Evolutionary conservation across 2,329 filamentous ascomycete genomes (phyloP).

Genomic region (Trichoderma gracile): DNA sequence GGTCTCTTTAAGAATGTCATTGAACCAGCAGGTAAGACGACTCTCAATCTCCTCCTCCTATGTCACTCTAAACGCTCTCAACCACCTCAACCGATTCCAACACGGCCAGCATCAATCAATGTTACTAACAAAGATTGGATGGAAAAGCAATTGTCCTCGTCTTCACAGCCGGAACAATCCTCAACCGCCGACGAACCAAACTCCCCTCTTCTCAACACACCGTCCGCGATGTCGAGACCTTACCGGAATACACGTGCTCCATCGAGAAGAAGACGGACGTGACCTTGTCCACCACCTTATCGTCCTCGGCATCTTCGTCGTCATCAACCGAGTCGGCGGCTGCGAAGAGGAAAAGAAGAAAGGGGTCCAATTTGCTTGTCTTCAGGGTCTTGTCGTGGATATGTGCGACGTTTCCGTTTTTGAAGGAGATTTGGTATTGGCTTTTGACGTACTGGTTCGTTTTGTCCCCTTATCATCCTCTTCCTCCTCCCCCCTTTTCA

Average conservation of each 20-base stretch:
- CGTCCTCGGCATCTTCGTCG: too few species aligned
- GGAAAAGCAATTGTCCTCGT: constrained; percentile 2
- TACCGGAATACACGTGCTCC: neutral
- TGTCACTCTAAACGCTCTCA: too few species aligned
- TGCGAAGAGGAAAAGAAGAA: too few species aligned
- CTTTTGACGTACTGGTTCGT: constrained; percentile 15
- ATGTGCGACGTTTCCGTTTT: constrained; percentile 12
- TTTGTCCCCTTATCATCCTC: neutral
- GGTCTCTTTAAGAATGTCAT: constrained; percentile 12
- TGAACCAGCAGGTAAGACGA: constrained; percentile 2
- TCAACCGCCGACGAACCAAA: constrained; percentile 5
- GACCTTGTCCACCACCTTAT: neutral
- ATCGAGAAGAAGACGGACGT: constrained; percentile 10
- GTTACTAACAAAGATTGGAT: neutral
- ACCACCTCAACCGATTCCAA: neutral
- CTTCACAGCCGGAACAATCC: neutral
- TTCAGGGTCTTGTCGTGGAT: constrained; percentile 15
- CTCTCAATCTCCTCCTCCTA: too few species aligned
- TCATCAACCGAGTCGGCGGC: too few species aligned
- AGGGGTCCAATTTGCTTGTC: neutral
- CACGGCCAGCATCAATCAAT: too few species aligned
- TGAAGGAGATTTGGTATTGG: constrained; percentile 20
- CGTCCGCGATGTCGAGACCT: constrained; percentile 10
- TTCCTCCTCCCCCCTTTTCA: too few species aligned
- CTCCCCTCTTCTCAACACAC: neutral